A percentile compares a stretch with the other conserved stretches of the same genome.
Evolutionary conservation across 768 basidiomycete genomes (phyloP).

Genomic region (Pulveroboletus sp.): DNA sequence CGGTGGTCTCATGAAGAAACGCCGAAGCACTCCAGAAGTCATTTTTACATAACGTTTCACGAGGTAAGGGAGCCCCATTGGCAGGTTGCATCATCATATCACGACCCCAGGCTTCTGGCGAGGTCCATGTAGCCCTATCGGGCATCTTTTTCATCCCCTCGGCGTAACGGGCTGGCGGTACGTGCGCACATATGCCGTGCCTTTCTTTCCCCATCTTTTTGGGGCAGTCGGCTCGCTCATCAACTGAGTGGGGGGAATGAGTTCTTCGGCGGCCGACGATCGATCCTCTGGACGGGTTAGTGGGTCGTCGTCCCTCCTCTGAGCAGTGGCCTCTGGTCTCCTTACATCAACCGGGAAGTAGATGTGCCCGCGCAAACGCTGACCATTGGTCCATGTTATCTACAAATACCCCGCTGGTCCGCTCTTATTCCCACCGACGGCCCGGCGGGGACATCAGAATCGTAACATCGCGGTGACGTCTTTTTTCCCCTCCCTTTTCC

Average conservation of each 20-base stretch:
- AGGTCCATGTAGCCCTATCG: background rate
- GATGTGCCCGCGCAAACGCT: background rate
- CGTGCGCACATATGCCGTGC: conserved; percentile 9
- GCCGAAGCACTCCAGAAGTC: background rate
- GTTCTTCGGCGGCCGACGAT: too few species aligned
- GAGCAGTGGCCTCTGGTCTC: too few species aligned
- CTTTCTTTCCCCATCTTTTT: background rate
- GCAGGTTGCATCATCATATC: too few species aligned
- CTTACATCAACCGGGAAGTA: too few species aligned
- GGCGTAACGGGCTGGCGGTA: conserved; percentile 3
- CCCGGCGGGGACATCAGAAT: conserved; percentile 2
- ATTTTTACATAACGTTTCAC: conserved; percentile 20
- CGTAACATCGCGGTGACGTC: background rate
- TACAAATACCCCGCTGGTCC: background rate
- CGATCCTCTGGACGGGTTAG: background rate
- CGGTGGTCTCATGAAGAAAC: conserved; percentile 18
- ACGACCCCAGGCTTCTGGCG: too few species aligned
- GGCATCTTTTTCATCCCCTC: conserved; percentile 12
- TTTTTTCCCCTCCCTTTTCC: background rate
- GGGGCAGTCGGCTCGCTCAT: background rate
- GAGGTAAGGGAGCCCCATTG: background rate
- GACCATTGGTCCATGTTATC: too few species aligned
- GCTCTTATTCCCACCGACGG: conserved; percentile 1
- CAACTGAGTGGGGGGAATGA: background rate
- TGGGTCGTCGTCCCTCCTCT: background rate